These are phyloP conservation scores for Stellera chamaejasme DNA, from an alignment of 345 rosid genomes.

Conservation along the genomic window DNA sequence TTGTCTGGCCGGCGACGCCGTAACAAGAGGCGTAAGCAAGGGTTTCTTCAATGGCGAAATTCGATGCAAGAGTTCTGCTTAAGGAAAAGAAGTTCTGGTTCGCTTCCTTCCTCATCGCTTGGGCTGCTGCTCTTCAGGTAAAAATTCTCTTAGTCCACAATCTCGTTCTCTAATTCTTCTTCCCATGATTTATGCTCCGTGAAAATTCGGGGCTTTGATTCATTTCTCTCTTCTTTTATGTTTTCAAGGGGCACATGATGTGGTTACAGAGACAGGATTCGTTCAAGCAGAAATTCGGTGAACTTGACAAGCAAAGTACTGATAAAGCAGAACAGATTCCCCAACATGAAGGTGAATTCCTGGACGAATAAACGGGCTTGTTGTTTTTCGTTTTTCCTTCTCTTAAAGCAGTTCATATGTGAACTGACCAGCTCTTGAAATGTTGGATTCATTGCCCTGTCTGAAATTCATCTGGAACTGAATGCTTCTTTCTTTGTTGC, in stretches of 20 bases:
- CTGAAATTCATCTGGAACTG: too few relatives aligned
- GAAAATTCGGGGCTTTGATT: background rate
- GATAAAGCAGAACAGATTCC: slow-evolving; percentile 15
- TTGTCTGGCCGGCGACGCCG: background rate
- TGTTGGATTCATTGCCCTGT: too few relatives aligned
- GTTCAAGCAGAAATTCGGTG: slow-evolving; percentile 63
- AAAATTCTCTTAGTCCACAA: background rate
- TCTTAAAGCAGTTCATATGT: too few relatives aligned
- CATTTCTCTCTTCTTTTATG: background rate
- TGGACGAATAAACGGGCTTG: background rate
- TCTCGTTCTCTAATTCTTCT: background rate
- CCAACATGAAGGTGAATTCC: background rate
- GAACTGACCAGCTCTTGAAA: too few relatives aligned
- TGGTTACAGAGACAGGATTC: slow-evolving; percentile 88
- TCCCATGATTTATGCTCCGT: background rate
- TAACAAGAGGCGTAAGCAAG: slow-evolving; percentile 16
- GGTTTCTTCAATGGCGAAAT: slow-evolving; percentile 36
- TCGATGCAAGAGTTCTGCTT: slow-evolving; percentile 46
- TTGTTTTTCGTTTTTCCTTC: background rate
- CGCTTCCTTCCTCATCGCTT: slow-evolving; percentile 68
- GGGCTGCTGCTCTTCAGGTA: slow-evolving; percentile 98
- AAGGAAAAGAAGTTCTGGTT: slow-evolving; percentile 82
- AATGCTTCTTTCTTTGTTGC: too few relatives aligned
- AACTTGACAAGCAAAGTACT: slow-evolving; percentile 13
- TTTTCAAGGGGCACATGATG: slow-evolving; percentile 75